Conservation (phyloP, 805 yeast genomes). For the Vanderwaltozyma tropicalis region DNA sequence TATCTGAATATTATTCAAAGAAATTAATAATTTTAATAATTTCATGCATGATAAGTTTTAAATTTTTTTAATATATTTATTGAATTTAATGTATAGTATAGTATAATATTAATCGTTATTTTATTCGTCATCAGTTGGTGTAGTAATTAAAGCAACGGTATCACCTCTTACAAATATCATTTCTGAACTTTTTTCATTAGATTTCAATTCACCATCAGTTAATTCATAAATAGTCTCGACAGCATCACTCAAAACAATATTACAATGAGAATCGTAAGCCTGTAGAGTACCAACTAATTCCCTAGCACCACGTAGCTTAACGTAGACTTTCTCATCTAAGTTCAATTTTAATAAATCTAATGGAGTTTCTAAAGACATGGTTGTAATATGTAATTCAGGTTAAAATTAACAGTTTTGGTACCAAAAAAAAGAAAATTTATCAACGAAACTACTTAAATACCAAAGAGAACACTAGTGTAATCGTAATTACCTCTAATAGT, state of each 20-base stretch:
- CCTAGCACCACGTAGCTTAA: slow-evolving; percentile 88
- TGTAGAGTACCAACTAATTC: slow-evolving; percentile 85
- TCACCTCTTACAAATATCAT: slow-evolving; percentile 98
- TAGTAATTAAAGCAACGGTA: slow-evolving; percentile 75
- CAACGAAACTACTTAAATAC: too few species aligned
- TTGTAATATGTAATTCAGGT: background rate
- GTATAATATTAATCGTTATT: background rate
- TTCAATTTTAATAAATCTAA: slow-evolving; percentile 78
- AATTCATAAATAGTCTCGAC: slow-evolving; percentile 65
- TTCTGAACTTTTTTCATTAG: slow-evolving; percentile 52
- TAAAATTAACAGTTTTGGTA: too few species aligned
- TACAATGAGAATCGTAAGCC: slow-evolving; percentile 93
- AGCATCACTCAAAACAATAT: slow-evolving; percentile 89
- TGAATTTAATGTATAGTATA: too few species aligned
- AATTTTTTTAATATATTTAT: too few species aligned
- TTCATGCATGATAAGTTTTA: background rate
- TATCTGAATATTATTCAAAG: too few species aligned
- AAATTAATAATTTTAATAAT: too few species aligned
- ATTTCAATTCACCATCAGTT: slow-evolving; percentile 37
- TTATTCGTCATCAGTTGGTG: slow-evolving; percentile 27
- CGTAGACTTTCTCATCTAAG: slow-evolving; percentile 75
- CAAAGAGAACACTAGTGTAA: too few species aligned
- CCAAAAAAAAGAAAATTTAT: too few species aligned
- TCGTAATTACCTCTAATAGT: too few species aligned
- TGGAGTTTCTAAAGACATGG: slow-evolving; percentile 50